These are phyloP conservation scores for Erodium moschatum DNA, from an alignment of 441 rosid species.

Conservation along the genomic window DNA sequence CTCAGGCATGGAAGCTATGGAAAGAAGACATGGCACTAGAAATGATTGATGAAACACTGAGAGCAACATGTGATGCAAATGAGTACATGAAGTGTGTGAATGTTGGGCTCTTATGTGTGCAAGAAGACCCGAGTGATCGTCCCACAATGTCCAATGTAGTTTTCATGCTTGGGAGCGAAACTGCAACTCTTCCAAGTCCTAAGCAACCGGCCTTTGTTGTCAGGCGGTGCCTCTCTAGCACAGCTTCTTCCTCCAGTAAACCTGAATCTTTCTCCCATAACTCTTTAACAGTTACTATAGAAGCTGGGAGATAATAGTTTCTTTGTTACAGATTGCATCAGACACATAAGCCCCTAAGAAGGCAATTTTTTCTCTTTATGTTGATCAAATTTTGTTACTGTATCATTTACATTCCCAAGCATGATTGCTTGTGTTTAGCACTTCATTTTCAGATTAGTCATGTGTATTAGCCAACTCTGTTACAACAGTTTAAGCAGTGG, in stretches of 20 bases:
- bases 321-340: constrained; percentile 7
- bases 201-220: constrained; percentile 43
- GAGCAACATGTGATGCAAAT: constrained; percentile 22
- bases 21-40: constrained; percentile 31
- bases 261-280: constrained; percentile 31
- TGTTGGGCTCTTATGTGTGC: constrained; percentile 49
- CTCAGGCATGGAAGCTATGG: constrained; percentile 59
- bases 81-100: constrained; percentile 39
- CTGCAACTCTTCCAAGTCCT: constrained; percentile 39
- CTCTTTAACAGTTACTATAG: constrained; percentile 31
- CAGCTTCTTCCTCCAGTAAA: constrained; percentile 38
- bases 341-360: not conserved
- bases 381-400: not conserved
- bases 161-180: constrained; percentile 40
- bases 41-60: constrained; percentile 31
- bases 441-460: too few relatives aligned
- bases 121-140: constrained; percentile 53
- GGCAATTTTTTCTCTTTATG: constrained; percentile 1
- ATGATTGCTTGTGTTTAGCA: not conserved
- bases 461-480: too few relatives aligned
- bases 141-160: constrained; percentile 48
- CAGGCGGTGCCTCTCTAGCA: constrained; percentile 29
- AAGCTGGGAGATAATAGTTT: constrained; percentile 35
- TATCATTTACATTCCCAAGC: not conserved
- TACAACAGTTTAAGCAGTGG: not conserved